Evolutionary conservation across 371 early-diverging fungal species (phyloP).

Genomic region (Cokeromyces recurvatus): DNA sequence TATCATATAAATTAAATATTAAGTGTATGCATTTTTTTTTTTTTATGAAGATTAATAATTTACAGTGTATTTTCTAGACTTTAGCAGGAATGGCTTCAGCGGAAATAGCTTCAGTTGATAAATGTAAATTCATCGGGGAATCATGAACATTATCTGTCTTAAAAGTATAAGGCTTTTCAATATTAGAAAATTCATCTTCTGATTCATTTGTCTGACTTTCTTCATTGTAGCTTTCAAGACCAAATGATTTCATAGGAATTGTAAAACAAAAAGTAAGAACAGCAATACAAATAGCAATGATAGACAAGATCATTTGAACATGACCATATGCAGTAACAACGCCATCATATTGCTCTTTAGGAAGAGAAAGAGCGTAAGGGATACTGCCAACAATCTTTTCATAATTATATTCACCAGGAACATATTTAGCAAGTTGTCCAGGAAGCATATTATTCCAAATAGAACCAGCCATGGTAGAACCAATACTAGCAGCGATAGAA

Average conservation of each 20-base stretch:
- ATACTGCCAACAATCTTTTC: conserved; percentile 23
- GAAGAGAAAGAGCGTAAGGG: conserved; percentile 17
- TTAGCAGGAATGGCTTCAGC: too few relatives aligned
- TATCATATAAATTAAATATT: too few relatives aligned
- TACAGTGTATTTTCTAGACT: too few relatives aligned
- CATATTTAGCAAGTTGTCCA: conserved; percentile 21
- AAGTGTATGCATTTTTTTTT: too few relatives aligned
- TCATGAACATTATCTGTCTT: too few relatives aligned
- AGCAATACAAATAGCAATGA: conserved; percentile 28
- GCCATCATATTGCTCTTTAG: conserved; percentile 27
- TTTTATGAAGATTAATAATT: too few relatives aligned
- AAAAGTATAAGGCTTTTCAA: too few relatives aligned
- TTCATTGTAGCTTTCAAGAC: too few relatives aligned
- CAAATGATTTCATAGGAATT: conserved; percentile 37
- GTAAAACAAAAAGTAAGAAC: conserved; percentile 27
- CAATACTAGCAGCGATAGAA: conserved; percentile 31
- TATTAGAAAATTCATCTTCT: too few relatives aligned
- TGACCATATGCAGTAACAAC: conserved; percentile 27
- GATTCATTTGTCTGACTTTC: too few relatives aligned
- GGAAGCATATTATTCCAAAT: conserved; percentile 40
- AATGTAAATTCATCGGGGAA: too few relatives aligned
- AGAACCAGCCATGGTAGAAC: conserved; percentile 35
- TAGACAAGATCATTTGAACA: conserved; percentile 24
- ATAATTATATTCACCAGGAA: conserved; percentile 35
- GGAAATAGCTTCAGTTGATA: too few relatives aligned